A percentile compares a stretch with the other conserved stretches of the same genome.
Evolutionary conservation across 164 flowering plant genomes (phyloP).

Genomic region (Magnolia sinica): DNA sequence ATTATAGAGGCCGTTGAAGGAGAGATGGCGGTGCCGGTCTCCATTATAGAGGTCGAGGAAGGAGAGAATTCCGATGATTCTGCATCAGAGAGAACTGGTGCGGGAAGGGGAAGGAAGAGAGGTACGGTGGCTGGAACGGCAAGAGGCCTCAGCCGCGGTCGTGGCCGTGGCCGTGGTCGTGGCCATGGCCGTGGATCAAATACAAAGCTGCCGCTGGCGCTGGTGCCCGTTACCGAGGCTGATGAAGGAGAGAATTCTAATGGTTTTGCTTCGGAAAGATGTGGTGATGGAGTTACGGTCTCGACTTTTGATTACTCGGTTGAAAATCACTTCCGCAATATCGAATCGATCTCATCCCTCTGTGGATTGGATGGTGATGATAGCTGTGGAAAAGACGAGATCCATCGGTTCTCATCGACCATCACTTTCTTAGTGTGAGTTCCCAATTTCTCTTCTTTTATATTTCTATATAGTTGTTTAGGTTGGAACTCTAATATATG

Average conservation of each 20-base stretch:
- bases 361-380: conserved; percentile 34
- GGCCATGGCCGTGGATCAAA: background rate
- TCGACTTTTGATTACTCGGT: conserved; percentile 53
- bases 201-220: background rate
- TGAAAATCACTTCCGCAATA: conserved; percentile 55
- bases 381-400: conserved; percentile 30
- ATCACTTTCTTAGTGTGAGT: conserved; percentile 55
- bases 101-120: background rate
- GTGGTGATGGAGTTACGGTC: conserved; percentile 25
- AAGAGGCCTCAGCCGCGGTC: background rate
- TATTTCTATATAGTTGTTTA: background rate
- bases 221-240: background rate
- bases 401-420: conserved; percentile 39
- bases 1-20: background rate
- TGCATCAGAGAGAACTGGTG: background rate
- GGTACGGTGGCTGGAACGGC: background rate
- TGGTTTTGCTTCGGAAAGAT: conserved; percentile 2
- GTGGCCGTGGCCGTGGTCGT: background rate
- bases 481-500: background rate
- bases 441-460: too few species aligned
- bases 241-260: background rate
- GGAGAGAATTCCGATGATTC: background rate
- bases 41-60: background rate
- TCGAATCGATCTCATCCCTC: conserved; percentile 45
- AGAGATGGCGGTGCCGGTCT: background rate